Evolutionary conservation across 768 basidiomycete species (phyloP).

Genomic region (Hortiboletus campestris): DNA sequence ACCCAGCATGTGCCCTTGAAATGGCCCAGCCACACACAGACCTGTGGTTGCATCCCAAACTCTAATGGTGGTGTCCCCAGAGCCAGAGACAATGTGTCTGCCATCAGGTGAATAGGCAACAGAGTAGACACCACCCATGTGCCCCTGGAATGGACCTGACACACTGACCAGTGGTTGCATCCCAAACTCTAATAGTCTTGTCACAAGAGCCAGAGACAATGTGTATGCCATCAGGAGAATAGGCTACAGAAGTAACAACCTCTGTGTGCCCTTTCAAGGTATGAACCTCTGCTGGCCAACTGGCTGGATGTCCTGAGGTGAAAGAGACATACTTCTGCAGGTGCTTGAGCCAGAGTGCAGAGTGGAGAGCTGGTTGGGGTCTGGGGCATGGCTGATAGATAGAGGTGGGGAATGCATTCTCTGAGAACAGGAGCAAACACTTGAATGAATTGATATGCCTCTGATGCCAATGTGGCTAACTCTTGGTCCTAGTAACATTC

Average conservation of each 20-base stretch:
- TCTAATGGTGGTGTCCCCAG: too few species aligned
- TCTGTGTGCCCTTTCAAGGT: not conserved
- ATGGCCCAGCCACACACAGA: slow-evolving; percentile 4
- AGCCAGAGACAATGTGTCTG: too few species aligned
- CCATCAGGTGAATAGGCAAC: too few species aligned
- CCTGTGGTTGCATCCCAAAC: not conserved
- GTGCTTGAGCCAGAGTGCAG: not conserved
- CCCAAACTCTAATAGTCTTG: not conserved
- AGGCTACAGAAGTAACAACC: not conserved
- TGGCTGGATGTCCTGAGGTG: not conserved
- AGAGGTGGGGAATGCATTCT: too few species aligned
- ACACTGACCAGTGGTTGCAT: not conserved
- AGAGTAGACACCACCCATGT: too few species aligned
- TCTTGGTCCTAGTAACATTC: not conserved
- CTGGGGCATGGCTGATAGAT: too few species aligned
- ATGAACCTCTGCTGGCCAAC: not conserved
- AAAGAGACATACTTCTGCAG: not conserved
- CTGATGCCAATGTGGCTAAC: too few species aligned
- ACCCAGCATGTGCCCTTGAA: not conserved
- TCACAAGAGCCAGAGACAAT: not conserved
- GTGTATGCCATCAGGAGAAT: not conserved
- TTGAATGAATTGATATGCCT: too few species aligned
- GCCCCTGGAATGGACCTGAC: not conserved
- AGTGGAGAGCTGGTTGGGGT: not conserved
- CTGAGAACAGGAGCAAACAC: too few species aligned